A percentile compares a stretch with the other conserved stretches of the same genome.
These are phyloP conservation scores for Diversispora epigaea DNA, from an alignment of 192 early-diverging fungal species.

Conservation along the genomic window DNA sequence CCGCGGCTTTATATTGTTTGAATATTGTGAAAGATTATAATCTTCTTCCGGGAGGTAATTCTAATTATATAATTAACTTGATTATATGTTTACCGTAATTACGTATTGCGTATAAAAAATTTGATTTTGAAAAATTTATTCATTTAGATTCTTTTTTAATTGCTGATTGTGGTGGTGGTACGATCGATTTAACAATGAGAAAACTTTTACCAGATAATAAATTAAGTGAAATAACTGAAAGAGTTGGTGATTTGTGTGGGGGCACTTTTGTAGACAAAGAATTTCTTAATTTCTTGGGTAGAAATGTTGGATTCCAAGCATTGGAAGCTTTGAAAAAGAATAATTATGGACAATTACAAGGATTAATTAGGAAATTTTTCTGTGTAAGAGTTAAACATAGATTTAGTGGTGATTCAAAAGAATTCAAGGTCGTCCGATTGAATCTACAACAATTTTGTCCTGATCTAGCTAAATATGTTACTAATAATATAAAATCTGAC, in stretches of 20 bases:
- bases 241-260: slow-evolving; percentile 8
- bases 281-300: slow-evolving; percentile 7
- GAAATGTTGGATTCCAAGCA: slow-evolving; percentile 17
- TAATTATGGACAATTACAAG: slow-evolving; percentile 17
- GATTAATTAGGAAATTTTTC: slow-evolving; percentile 5
- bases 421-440: not conserved
- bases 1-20: slow-evolving; percentile 22
- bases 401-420: not conserved
- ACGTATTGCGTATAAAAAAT: not conserved
- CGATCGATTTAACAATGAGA: slow-evolving; percentile 10
- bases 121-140: not conserved
- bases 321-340: not conserved
- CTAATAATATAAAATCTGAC: slow-evolving; percentile 3
- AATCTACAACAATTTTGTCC: not conserved
- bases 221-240: slow-evolving; percentile 21
- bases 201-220: not conserved
- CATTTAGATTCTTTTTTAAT: slow-evolving; percentile 12
- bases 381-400: not conserved
- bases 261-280: slow-evolving; percentile 19
- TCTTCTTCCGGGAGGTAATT: slow-evolving; percentile 14
- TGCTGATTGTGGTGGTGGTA: slow-evolving; percentile 21
- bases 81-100: not conserved
- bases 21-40: not conserved
- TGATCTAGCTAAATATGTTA: slow-evolving; percentile 7
- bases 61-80: too few species aligned